Base-by-base conservation (phyloP, 2,329 filamentous ascomycete genomes). In the Colletotrichum orbiculare region DNA sequence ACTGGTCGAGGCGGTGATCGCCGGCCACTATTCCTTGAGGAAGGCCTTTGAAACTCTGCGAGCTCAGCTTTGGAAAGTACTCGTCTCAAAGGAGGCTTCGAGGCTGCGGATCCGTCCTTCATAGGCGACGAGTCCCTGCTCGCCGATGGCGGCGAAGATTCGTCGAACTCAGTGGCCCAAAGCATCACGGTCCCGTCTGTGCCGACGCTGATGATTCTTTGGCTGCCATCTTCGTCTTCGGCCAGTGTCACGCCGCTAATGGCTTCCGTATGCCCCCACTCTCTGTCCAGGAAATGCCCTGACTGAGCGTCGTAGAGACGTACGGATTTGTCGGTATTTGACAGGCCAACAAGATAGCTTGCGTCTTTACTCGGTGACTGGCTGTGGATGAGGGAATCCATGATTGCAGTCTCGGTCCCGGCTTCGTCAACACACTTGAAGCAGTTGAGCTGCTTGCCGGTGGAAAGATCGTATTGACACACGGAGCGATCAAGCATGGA, bases 181-280 rank as follows among this genome's bases (percentile, higher is more conserved):
- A 94, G 87, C 91, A 95, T 94, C 68, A 95, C 89, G 0, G 92
- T 93, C 1, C 91, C 91, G 74, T 96, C 92, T 6, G 91, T 87
- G 2, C 91, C 92, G 38, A 91, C 91, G 69, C 90, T 94, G 56
- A 95, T 86, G 46, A 93, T 79, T 65, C 83, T 85, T 56, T 85
- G 85, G 34, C 81, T 78, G 13, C 83, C 81, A 13, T 87, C 85
- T 0, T 84, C 82, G 8, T 83, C 82, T 59, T 91, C 87, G 10
- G 95, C 76, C 15, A 97, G 79, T 4, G 91, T 86, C 15, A 96
- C 88, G 66, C 94, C 94, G 55, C 92, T 97, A 68, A 99, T 93
- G 8, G 94, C 91, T 74, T 97, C 94, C 0, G 94, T 97, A 71
- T 99, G 96, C 1, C 96, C 96, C 87, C 94, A 97, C 78, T 98